Evolutionary conservation across 2,329 filamentous ascomycete genomes (phyloP).

Genomic region (Gyromitra esculenta): DNA sequence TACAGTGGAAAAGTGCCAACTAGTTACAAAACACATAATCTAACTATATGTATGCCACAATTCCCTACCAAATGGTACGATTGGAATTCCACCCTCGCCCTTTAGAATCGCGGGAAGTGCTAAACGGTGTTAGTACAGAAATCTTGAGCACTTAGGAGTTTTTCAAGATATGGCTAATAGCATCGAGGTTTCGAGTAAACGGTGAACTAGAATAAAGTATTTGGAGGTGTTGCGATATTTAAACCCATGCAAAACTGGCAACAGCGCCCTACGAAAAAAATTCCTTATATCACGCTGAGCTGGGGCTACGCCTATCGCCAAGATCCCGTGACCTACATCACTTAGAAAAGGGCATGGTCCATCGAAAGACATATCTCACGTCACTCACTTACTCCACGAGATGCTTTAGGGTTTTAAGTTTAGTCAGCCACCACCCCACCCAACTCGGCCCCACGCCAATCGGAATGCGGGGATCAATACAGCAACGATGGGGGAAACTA

Average conservation of each 20-base stretch:
- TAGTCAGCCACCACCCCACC: slow-evolving; percentile 40
- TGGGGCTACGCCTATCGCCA: slow-evolving; percentile 19
- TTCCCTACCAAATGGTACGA: no score
- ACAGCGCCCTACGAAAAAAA: background rate
- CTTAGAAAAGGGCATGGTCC: slow-evolving; percentile 16
- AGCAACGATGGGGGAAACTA: background rate
- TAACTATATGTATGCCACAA: no score
- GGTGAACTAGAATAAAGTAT: background rate
- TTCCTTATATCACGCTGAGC: slow-evolving; percentile 12
- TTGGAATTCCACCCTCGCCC: no score
- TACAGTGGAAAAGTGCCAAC: background rate
- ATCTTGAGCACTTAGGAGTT: no score
- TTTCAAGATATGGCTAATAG: no score
- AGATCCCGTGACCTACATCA: slow-evolving; percentile 4
- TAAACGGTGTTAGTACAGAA: no score
- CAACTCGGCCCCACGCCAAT: slow-evolving; percentile 26
- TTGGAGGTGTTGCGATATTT: slow-evolving; percentile 16
- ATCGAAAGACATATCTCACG: slow-evolving; percentile 23
- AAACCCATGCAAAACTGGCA: slow-evolving; percentile 4
- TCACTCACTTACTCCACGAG: slow-evolving; percentile 43
- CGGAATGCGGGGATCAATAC: slow-evolving; percentile 19
- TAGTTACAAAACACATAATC: no score
- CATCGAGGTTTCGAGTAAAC: no score
- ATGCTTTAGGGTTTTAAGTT: slow-evolving; percentile 38
- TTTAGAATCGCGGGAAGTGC: no score